phyloP scores from a whole-genome alignment of 768 basidiomycete species.

The Termitomyces eurrhizus region DNA sequence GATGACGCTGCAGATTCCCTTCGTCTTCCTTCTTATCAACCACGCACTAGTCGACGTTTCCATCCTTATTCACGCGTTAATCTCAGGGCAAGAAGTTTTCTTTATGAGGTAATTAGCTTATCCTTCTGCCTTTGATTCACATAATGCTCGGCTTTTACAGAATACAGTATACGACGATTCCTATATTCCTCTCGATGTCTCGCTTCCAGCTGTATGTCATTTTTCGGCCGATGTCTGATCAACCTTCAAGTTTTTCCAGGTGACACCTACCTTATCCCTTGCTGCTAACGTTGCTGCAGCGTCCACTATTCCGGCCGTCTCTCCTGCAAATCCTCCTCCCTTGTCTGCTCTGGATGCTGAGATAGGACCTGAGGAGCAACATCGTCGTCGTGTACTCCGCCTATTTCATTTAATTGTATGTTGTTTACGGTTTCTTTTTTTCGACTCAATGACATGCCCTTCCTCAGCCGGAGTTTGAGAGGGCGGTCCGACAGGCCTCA shows the following conservation, averaged over 20 bases:
- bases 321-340: neutral
- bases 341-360: neutral
- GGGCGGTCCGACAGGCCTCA: neutral
- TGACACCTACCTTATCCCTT: neutral
- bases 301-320: neutral
- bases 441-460: neutral
- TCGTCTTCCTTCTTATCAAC: neutral
- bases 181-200: neutral
- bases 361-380: neutral
- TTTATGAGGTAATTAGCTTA: neutral
- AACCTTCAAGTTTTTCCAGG: neutral
- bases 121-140: neutral
- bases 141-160: neutral
- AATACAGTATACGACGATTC: neutral
- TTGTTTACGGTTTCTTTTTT: neutral
- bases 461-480: conserved; percentile 3
- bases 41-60: neutral
- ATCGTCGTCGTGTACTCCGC: neutral
- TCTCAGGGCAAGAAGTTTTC: neutral
- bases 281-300: neutral
- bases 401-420: conserved; percentile 5
- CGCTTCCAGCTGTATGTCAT: neutral
- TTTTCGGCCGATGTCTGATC: neutral
- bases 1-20: conserved; percentile 2
- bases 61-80: neutral